These are phyloP conservation scores for Lomentospora prolificans DNA, from an alignment of 2,329 filamentous ascomycete species.

Conservation along the genomic window DNA sequence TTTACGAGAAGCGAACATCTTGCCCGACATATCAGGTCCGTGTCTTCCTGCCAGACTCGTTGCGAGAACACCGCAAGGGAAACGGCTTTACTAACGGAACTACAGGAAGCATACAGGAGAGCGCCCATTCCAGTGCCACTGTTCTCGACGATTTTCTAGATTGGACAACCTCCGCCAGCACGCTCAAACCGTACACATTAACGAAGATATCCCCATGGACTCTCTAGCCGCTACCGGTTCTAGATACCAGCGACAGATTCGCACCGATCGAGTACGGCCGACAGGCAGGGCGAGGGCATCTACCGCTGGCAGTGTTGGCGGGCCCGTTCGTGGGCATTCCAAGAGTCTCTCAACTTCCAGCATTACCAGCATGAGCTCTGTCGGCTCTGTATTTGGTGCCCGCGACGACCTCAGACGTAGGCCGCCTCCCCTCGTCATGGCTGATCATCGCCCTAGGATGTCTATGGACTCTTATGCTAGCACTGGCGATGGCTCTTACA, in stretches of 20 bases:
- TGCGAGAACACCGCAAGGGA: too few species aligned
- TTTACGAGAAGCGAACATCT: slow-evolving; percentile 95
- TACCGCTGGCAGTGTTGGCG: slow-evolving; percentile 63
- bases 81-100: too few species aligned
- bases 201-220: slow-evolving; percentile 90
- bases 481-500: slow-evolving; percentile 52
- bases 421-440: slow-evolving; percentile 75
- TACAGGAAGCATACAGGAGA: slow-evolving; percentile 96
- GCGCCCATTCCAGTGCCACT: slow-evolving; percentile 93
- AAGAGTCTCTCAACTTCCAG: slow-evolving; percentile 82
- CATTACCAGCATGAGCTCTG: slow-evolving; percentile 64
- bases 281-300: slow-evolving; percentile 67
- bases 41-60: too few species aligned
- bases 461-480: slow-evolving; percentile 61
- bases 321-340: slow-evolving; percentile 68
- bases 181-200: slow-evolving; percentile 94
- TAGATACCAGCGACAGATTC: slow-evolving; percentile 82
- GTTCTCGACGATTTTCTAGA: slow-evolving; percentile 81
- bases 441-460: slow-evolving; percentile 56
- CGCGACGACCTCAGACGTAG: slow-evolving; percentile 59
- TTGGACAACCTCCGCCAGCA: slow-evolving; percentile 94
- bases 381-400: slow-evolving; percentile 55
- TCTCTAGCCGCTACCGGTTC: slow-evolving; percentile 89
- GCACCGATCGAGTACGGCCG: slow-evolving; percentile 67
- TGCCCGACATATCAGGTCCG: slow-evolving; percentile 81